Base-by-base conservation (phyloP, 306 rosid species). In the Pyrus communis region DNA sequence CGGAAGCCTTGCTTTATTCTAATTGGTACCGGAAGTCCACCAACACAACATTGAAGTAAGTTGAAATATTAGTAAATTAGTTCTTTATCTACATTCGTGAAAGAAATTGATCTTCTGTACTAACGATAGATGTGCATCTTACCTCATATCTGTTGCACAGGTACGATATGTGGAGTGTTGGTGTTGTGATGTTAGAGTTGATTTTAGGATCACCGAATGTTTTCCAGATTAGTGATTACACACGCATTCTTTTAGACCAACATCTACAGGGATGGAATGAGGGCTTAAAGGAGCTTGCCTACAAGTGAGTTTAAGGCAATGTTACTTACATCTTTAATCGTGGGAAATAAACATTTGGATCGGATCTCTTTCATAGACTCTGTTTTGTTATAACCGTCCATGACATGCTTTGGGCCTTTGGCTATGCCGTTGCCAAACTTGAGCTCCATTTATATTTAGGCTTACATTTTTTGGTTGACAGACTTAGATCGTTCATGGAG, bases 131-230 rank as follows among this genome's bases (percentile, higher is more conserved):
- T 70, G 46, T 69, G 73, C 57, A 25, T 45, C 31, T 45, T 69
- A 63, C 42, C 42, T 23, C 64, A 28, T 30, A 15, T 55, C 4
- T 57, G 17, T 75, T 72, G 75, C 75, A 69, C 95, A 90, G 98
- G 86, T 95, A 90, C 82, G 97, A 95, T 86, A 92, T 92, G 93
- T 95, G 97, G 98, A 95, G 97, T 40, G 93, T 89, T 67, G 97
- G 98, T 81, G 92, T 95, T 81, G 95, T 95, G 85, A 90, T 95
- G 86, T 80, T 95, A 85, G 98, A 95, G 83, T 82, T 95, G 86
- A 84, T 89, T 80, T 70, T 95, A 78, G 98, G 98, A 74, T 89
- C 97, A 23, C 95, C 97, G 51, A 82, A 89, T 83, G 93, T 86
- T 77, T 95, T 92, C 78, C 96, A 89, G 82, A 91, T 95, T 70